Percentiles rank a stretch among this genome's conserved stretches.
These are phyloP conservation scores for Flaveria trinervia DNA, from an alignment of 129 eudicot species.

Conservation along the genomic window DNA sequence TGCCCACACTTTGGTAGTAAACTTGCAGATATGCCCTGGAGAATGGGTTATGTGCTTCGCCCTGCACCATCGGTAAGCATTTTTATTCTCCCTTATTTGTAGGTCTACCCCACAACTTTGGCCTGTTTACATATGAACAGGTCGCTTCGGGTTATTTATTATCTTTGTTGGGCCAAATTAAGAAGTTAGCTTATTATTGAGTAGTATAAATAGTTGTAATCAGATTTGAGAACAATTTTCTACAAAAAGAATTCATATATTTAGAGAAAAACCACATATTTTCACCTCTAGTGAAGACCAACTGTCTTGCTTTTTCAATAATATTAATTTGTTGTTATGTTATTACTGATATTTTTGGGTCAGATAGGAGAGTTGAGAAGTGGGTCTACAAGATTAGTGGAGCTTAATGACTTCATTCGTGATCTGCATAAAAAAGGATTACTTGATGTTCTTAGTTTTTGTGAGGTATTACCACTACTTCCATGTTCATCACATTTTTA, in stretches of 20 bases:
- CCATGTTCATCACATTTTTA: not conserved
- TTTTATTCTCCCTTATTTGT: not conserved
- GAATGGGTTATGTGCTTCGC: conserved; percentile 96
- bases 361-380: conserved; percentile 96
- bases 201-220: not conserved
- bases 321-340: not conserved
- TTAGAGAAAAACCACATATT: not conserved
- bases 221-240: not conserved
- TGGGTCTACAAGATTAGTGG: conserved; percentile 83
- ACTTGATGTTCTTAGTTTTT: conserved; percentile 89
- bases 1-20: conserved; percentile 99
- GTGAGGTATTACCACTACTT: conserved; percentile 65
- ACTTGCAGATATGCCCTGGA: conserved; percentile 99
- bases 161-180: not conserved
- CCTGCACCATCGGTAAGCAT: conserved; percentile 92
- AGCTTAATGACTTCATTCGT: conserved; percentile 79
- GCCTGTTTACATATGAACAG: not conserved
- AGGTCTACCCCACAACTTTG: not conserved
- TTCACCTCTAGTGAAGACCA: not conserved
- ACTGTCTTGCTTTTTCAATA: not conserved
- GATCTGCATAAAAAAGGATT: conserved; percentile 69
- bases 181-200: not conserved
- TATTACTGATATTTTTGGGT: conserved; percentile 9
- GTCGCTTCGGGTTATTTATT: not conserved
- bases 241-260: not conserved